Evolutionary conservation across 2,329 filamentous ascomycete genomes (phyloP).

Genomic region (Fusarium bulbicola): DNA sequence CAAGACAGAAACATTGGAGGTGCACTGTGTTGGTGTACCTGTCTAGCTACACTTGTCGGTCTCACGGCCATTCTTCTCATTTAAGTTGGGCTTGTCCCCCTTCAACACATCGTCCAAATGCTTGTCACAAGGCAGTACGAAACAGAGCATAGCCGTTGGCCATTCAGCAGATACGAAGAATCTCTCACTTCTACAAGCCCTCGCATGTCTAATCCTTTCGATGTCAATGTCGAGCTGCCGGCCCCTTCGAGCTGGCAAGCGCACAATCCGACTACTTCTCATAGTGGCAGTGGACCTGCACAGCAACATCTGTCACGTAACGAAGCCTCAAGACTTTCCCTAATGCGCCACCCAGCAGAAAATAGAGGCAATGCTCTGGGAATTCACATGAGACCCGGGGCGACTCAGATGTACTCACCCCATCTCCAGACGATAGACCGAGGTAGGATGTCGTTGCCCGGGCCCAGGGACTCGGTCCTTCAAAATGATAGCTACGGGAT

Average conservation of each 20-base stretch:
- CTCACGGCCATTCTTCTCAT: constrained; percentile 13
- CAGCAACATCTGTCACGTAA: constrained; percentile 56
- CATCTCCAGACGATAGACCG: constrained; percentile 4
- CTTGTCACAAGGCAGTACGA: constrained; percentile 65
- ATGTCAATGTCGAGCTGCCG: constrained; percentile 55
- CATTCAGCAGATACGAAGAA: constrained; percentile 61
- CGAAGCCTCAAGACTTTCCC: constrained; percentile 35
- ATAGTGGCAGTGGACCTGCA: constrained; percentile 56
- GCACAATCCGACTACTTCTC: constrained; percentile 61
- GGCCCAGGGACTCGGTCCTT: neutral
- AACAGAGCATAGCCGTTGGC: constrained; percentile 65
- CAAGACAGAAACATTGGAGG: constrained; percentile 20
- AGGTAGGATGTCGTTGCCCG: constrained; percentile 1
- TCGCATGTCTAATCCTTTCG: constrained; percentile 68
- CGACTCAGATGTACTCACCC: constrained; percentile 9
- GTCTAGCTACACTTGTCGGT: constrained; percentile 13
- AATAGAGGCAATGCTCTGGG: constrained; percentile 60
- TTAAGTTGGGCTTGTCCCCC: constrained; percentile 15
- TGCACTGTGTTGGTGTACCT: constrained; percentile 37
- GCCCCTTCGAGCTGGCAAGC: constrained; percentile 67
- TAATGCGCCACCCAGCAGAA: constrained; percentile 46
- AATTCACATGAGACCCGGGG: constrained; percentile 70
- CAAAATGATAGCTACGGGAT: constrained; percentile 13
- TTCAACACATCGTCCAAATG: constrained; percentile 46
- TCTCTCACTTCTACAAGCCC: constrained; percentile 56